Evolutionary conservation across 2,329 filamentous ascomycete species (phyloP).

Genomic region (Penicillium aurantiogriseum): DNA sequence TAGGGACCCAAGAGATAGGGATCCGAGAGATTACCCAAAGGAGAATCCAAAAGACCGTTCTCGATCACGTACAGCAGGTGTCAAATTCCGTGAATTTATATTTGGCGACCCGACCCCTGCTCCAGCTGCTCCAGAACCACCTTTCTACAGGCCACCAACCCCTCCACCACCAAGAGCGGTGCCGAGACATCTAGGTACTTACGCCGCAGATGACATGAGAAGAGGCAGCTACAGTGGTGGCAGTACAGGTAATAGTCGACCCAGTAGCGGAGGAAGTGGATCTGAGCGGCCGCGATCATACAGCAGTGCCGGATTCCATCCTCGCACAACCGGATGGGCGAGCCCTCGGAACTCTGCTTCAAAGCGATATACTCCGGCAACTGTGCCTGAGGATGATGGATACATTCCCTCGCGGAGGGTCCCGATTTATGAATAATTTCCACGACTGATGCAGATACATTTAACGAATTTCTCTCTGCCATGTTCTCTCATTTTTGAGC

Average conservation of each 20-base stretch:
- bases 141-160: slow-evolving; percentile 12
- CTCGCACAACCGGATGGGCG: slow-evolving; percentile 14
- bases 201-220: slow-evolving; percentile 26
- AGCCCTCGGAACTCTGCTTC: slow-evolving; percentile 21
- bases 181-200: slow-evolving; percentile 23
- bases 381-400: slow-evolving; percentile 15
- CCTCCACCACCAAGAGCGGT: slow-evolving; percentile 18
- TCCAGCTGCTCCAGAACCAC: slow-evolving; percentile 18
- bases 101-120: slow-evolving; percentile 21
- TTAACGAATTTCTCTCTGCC: not conserved
- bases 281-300: slow-evolving; percentile 27
- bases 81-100: slow-evolving; percentile 28
- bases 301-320: slow-evolving; percentile 17
- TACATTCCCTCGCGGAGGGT: slow-evolving; percentile 16
- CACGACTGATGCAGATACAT: not conserved
- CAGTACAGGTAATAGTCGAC: slow-evolving; percentile 18
- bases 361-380: slow-evolving; percentile 21
- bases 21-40: not conserved
- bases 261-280: slow-evolving; percentile 25
- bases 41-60: slow-evolving; percentile 13
- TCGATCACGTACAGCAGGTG: slow-evolving; percentile 15
- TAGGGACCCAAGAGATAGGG: not conserved
- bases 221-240: slow-evolving; percentile 25
- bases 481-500: not conserved
- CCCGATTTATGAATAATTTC: slow-evolving; percentile 20